A percentile compares a stretch with the other conserved stretches of the same genome.
phyloP scores from a whole-genome alignment of 2,329 filamentous ascomycete genomes.

The Diaporthe amygdali region DNA sequence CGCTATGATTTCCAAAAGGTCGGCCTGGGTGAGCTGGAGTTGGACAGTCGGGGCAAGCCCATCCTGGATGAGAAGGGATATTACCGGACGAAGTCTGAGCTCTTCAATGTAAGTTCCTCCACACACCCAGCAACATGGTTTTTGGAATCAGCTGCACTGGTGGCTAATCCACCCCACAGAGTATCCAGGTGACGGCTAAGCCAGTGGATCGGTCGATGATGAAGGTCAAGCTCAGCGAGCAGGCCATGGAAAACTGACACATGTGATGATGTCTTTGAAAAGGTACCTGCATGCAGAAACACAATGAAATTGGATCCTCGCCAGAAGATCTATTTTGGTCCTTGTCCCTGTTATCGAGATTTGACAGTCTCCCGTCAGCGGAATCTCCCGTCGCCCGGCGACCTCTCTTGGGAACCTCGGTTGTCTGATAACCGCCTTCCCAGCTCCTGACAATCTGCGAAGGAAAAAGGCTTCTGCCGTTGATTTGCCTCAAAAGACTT shows the following conservation, averaged over 20 bases:
- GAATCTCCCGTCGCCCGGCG: not conserved
- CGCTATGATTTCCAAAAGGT: slow-evolving; percentile 39
- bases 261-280: not conserved
- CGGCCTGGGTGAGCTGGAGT: slow-evolving; percentile 34
- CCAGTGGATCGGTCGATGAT: slow-evolving; percentile 34
- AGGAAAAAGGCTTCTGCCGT: not conserved
- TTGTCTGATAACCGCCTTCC: not conserved
- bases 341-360: not conserved
- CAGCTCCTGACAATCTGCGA: not conserved
- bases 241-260: not conserved
- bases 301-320: not conserved
- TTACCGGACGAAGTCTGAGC: slow-evolving; percentile 30
- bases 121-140: too few species aligned
- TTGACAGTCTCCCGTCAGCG: not conserved
- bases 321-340: not conserved
- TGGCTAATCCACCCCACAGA: slow-evolving; percentile 25
- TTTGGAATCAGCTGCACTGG: not conserved
- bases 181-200: slow-evolving; percentile 34
- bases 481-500: not conserved
- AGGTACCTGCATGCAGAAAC: not conserved
- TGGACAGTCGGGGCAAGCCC: slow-evolving; percentile 30
- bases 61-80: slow-evolving; percentile 31
- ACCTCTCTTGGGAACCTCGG: not conserved
- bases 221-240: slow-evolving; percentile 30
- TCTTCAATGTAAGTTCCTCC: slow-evolving; percentile 34